These are phyloP conservation scores for Mrakia hoshinonis DNA, from an alignment of 768 basidiomycete species.

Conservation along the genomic window DNA sequence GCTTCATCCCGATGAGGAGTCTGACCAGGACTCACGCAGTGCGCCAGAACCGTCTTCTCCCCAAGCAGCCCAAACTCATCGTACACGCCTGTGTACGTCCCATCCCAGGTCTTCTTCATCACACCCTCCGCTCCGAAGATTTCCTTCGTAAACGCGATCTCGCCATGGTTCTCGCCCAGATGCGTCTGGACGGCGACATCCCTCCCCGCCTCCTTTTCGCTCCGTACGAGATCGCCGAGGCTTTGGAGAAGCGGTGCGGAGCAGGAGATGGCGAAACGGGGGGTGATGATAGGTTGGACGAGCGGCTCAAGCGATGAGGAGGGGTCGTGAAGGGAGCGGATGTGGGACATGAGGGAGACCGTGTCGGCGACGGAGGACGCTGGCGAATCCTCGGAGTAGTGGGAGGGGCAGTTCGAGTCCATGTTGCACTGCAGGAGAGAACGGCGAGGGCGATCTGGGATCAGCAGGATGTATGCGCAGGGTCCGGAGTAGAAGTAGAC, in stretches of 20 bases:
- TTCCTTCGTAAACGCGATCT: constrained; percentile 57
- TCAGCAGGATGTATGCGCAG: background rate
- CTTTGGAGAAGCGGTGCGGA: constrained; percentile 56
- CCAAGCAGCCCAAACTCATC: constrained; percentile 67
- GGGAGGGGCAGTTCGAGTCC: constrained; percentile 62
- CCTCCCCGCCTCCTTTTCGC: constrained; percentile 45
- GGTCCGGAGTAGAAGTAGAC: constrained; percentile 23
- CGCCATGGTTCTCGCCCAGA: constrained; percentile 70
- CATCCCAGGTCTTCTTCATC: constrained; percentile 18
- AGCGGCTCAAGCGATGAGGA: constrained; percentile 42
- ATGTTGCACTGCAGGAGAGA: constrained; percentile 60
- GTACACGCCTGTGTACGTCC: constrained; percentile 49
- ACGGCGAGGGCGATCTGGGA: background rate
- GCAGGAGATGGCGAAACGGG: constrained; percentile 92
- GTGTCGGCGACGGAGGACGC: constrained; percentile 58
- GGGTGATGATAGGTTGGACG: constrained; percentile 83
- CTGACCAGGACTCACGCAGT: constrained; percentile 53
- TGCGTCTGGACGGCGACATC: constrained; percentile 80
- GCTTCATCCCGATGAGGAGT: background rate
- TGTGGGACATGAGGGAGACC: constrained; percentile 56
- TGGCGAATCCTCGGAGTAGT: constrained; percentile 60
- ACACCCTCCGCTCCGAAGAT: constrained; percentile 43
- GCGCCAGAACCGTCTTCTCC: constrained; percentile 73
- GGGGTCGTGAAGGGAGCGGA: constrained; percentile 48
- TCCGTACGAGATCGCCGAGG: constrained; percentile 55